These are phyloP conservation scores for Suhomyces taliae DNA, from an alignment of 1,139 yeast species.

Conservation along the genomic window DNA sequence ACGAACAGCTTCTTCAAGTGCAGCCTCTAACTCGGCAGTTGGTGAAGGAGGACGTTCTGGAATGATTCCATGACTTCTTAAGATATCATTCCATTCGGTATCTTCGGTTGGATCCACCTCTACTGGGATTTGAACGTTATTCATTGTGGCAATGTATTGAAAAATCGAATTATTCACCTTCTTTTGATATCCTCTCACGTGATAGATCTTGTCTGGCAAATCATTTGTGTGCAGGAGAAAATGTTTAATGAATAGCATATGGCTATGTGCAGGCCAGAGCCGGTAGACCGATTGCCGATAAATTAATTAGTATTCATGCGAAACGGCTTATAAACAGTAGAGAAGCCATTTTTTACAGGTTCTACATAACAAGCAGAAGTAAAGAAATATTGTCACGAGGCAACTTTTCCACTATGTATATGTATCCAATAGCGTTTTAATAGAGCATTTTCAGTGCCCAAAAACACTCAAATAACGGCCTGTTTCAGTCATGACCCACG, in stretches of 20 bases:
- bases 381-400: background rate
- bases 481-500: background rate
- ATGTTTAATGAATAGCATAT: too few species aligned
- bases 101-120: constrained; percentile 95
- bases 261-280: background rate
- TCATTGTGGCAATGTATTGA: constrained; percentile 17
- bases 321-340: too few species aligned
- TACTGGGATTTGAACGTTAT: constrained; percentile 58
- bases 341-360: too few species aligned
- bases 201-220: background rate
- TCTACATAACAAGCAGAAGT: background rate
- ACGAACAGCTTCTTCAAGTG: constrained; percentile 76
- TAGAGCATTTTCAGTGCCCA: background rate
- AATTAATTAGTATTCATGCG: too few species aligned
- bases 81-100: constrained; percentile 97
- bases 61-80: constrained; percentile 84
- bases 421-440: too few species aligned
- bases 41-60: constrained; percentile 94
- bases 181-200: background rate
- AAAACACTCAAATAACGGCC: background rate
- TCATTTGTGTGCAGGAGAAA: background rate
- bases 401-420: background rate
- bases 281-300: background rate
- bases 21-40: constrained; percentile 80
- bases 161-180: background rate